Percentiles rank a stretch among this genome's conserved stretches.
phyloP scores from a whole-genome alignment of 345 rosid species.

The Eucalyptus cladocalyx region DNA sequence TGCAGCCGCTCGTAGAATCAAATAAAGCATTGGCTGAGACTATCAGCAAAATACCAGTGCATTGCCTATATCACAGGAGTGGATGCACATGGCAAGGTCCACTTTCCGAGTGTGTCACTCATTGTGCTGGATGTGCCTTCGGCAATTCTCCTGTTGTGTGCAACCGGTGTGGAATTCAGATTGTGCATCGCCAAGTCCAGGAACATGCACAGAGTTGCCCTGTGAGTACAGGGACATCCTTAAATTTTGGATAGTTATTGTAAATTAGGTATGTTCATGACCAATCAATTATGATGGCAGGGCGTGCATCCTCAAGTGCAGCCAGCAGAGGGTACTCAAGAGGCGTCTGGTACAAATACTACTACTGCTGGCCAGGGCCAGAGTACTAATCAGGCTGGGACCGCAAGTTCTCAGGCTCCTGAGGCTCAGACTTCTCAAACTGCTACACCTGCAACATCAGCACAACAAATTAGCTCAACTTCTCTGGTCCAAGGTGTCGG shows the following conservation, averaged over 20 bases:
- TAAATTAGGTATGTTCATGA: neutral
- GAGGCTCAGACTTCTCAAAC: slow-evolving; percentile 15
- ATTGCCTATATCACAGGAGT: slow-evolving; percentile 63
- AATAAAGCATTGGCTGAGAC: slow-evolving; percentile 53
- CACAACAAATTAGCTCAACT: slow-evolving; percentile 12
- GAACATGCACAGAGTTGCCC: slow-evolving; percentile 75
- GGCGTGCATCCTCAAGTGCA: slow-evolving; percentile 49
- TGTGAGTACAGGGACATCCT: slow-evolving; percentile 32
- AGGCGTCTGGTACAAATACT: slow-evolving; percentile 17
- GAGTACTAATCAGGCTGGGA: slow-evolving; percentile 20
- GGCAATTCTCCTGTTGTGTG: slow-evolving; percentile 70
- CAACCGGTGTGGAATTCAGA: slow-evolving; percentile 47
- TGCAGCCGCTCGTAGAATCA: slow-evolving; percentile 66
- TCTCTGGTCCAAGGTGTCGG: slow-evolving; percentile 17
- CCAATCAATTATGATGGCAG: slow-evolving; percentile 6
- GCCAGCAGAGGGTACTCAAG: slow-evolving; percentile 24
- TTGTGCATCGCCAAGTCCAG: slow-evolving; percentile 55
- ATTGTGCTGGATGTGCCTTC: slow-evolving; percentile 66
- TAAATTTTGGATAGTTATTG: neutral
- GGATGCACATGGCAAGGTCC: slow-evolving; percentile 86
- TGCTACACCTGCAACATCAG: slow-evolving; percentile 15
- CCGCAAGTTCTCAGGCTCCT: slow-evolving; percentile 24
- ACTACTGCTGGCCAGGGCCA: slow-evolving; percentile 17
- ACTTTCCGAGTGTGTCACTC: slow-evolving; percentile 46
- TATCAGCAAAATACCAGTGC: slow-evolving; percentile 47